Evolutionary conservation across 108 stramenopile genomes (phyloP).

Genomic region (Skeletonema potamos): DNA sequence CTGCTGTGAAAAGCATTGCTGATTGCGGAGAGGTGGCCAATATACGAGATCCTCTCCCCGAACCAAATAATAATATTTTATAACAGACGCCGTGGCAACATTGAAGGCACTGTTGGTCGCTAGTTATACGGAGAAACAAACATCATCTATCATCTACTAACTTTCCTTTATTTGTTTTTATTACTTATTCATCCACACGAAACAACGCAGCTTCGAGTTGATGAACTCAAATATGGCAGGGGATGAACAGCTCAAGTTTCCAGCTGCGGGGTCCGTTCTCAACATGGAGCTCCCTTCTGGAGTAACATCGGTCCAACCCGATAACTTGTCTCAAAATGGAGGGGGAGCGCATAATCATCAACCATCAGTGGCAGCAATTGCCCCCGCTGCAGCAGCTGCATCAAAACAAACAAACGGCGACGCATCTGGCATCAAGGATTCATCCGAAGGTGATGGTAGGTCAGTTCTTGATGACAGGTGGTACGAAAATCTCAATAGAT

Average conservation of each 20-base stretch:
- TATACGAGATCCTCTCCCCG: background rate
- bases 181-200: background rate
- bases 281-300: background rate
- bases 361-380: background rate
- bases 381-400: background rate
- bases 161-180: background rate
- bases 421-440: background rate
- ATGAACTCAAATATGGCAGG: background rate
- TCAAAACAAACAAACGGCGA: background rate
- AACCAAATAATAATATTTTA: background rate
- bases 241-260: background rate
- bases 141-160: background rate
- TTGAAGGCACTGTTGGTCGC: background rate
- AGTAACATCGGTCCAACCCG: background rate
- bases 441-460: background rate
- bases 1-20: background rate
- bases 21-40: background rate
- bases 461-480: constrained; percentile 11
- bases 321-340: background rate
- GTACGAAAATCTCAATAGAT: constrained; percentile 8
- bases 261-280: background rate
- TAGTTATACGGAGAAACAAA: too few species aligned
- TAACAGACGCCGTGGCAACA: background rate
- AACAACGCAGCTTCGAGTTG: background rate
- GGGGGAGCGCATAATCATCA: background rate